Evolutionary conservation across 2,329 filamentous ascomycete species (phyloP).

Genomic region (Venturia oleaginea): DNA sequence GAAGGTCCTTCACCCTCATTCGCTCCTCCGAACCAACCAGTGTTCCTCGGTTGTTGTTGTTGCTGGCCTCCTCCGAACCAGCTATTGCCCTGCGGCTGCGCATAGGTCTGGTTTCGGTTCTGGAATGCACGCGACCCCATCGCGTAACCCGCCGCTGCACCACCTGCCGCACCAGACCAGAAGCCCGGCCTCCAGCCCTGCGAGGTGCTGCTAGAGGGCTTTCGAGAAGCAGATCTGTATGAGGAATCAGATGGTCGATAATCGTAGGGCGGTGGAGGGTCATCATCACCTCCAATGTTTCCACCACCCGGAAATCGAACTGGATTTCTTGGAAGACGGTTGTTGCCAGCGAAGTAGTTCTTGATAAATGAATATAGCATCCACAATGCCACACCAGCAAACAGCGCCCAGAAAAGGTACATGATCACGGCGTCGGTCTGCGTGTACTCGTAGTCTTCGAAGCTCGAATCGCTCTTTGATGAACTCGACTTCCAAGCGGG

Average conservation of each 20-base stretch:
- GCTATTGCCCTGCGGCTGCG: background rate
- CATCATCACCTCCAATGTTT: slow-evolving; percentile 24
- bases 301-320: slow-evolving; percentile 15
- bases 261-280: slow-evolving; percentile 43
- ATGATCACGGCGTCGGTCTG: slow-evolving; percentile 28
- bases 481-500: slow-evolving; percentile 23
- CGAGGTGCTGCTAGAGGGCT: slow-evolving; percentile 14
- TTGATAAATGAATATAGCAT: slow-evolving; percentile 24
- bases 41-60: slow-evolving; percentile 20
- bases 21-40: slow-evolving; percentile 22
- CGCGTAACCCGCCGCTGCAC: slow-evolving; percentile 59
- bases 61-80: slow-evolving; percentile 17
- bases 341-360: slow-evolving; percentile 34
- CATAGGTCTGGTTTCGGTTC: slow-evolving; percentile 12
- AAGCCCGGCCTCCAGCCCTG: slow-evolving; percentile 63
- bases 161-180: slow-evolving; percentile 60
- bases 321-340: slow-evolving; percentile 15
- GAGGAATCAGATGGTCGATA: slow-evolving; percentile 19
- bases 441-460: slow-evolving; percentile 22
- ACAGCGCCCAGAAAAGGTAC: slow-evolving; percentile 52
- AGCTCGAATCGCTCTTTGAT: background rate
- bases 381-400: slow-evolving; percentile 50
- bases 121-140: slow-evolving; percentile 39
- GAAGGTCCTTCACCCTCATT: slow-evolving; percentile 13
- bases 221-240: slow-evolving; percentile 20